phyloP scores from a whole-genome alignment of 805 yeast species.

The Cyberlindnera amylophila region DNA sequence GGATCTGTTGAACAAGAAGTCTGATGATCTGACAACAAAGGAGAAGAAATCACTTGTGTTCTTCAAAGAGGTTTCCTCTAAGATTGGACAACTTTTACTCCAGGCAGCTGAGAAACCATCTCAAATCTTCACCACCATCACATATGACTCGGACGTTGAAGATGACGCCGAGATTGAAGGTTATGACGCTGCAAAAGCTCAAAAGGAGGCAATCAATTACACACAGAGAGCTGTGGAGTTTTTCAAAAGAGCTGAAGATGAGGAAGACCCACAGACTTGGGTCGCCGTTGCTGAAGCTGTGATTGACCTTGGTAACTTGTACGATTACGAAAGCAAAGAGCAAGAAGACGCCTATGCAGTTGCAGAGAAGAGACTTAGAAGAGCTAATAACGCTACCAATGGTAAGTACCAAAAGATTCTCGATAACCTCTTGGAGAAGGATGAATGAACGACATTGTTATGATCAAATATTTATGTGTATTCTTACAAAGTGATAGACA shows the following conservation, averaged over 20 bases:
- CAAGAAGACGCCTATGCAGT: slow-evolving; percentile 62
- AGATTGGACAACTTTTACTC: slow-evolving; percentile 59
- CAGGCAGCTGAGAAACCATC: slow-evolving; percentile 64
- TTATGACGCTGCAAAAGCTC: slow-evolving; percentile 38
- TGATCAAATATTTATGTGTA: no score
- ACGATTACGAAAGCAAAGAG: slow-evolving; percentile 58
- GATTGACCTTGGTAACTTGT: slow-evolving; percentile 73
- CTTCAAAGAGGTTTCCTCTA: slow-evolving; percentile 40
- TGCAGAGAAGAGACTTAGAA: slow-evolving; percentile 65
- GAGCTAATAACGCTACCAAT: slow-evolving; percentile 77
- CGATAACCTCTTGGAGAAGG: slow-evolving; percentile 41
- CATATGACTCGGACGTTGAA: slow-evolving; percentile 52
- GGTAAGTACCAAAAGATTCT: slow-evolving; percentile 67
- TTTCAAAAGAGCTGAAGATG: slow-evolving; percentile 56
- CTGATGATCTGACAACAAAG: slow-evolving; percentile 14
- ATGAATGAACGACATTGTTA: slow-evolving; percentile 4
- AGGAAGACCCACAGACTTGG: slow-evolving; percentile 77
- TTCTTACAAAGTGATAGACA: slow-evolving; percentile 1
- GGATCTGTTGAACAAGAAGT: slow-evolving; percentile 10
- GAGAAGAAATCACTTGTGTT: slow-evolving; percentile 25
- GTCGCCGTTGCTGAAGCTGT: slow-evolving; percentile 83
- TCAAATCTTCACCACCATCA: slow-evolving; percentile 48
- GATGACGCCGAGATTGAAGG: slow-evolving; percentile 27
- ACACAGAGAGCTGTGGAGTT: slow-evolving; percentile 53
- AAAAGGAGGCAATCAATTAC: slow-evolving; percentile 42